Base-by-base conservation (phyloP, 2,329 filamentous ascomycete species). In the Paracorniculantispora psalliotae region DNA sequence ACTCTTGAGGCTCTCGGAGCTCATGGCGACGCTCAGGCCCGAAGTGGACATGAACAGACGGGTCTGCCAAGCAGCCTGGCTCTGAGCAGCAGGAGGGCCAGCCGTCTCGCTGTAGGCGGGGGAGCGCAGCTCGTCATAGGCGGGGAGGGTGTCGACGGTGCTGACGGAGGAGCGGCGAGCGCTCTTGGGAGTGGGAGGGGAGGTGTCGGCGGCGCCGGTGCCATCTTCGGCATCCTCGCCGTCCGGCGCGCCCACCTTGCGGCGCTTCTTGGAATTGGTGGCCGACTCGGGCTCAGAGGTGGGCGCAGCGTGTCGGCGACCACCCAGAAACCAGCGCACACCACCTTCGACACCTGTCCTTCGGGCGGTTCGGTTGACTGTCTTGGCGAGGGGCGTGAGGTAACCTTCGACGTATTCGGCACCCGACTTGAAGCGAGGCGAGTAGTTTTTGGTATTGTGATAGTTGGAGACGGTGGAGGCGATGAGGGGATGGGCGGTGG, bases 321-420 rank as follows among this genome's bases (percentile, higher is more conserved):
- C 77, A 19, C 84, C 83, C 7, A 97, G 78, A 65, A 96, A 94
- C 84, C 92, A 92, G 52, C 94, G 83, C 15, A 97, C 82, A 59
- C 91, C 88, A 58, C 88, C 88, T 70, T 97, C 92, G 2, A 97
- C 89, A 61, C 93, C 93, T 0, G 93, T 96, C 33, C 87, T 87
- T 30, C 91, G 85, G 30, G 91, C 89, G 6, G 96, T 90, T 0
- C 86, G 89, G 15, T 90, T 90, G 30, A 96, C 90, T 0, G 91
- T 94, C 68, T 90, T 94, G 55, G 90, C 90, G 55, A 97, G 85
- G 1, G 91, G 92, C 1, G 89, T 90, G 54, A 96, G 85, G 65
- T 91, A 93, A 49, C 90, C 88, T 72, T 97, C 93, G 21, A 97
- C 87, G 67, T 96, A 91, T 71, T 96, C 91, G 51, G 91, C 93